phyloP scores from a whole-genome alignment of 164 flowering plant species.

The Aristolochia contorta region DNA sequence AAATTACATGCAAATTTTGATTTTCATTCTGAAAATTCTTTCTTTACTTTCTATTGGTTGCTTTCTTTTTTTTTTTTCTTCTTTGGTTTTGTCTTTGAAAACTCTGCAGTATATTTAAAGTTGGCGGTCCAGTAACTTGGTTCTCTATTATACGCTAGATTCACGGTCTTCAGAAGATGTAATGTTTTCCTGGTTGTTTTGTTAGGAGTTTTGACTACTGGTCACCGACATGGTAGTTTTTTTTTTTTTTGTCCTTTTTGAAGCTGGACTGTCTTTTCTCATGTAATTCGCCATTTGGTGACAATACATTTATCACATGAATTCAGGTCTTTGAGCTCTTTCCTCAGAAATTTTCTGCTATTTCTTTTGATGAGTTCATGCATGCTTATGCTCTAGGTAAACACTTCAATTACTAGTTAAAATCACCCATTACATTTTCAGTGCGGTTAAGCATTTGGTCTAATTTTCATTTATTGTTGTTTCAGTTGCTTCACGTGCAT shows the following conservation, averaged over 20 bases:
- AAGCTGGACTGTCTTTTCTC: too few relatives aligned
- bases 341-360: conserved; percentile 27
- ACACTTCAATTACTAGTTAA: conserved; percentile 1
- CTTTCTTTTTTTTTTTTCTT: background rate
- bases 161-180: too few relatives aligned
- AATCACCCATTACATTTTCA: background rate
- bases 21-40: background rate
- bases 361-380: conserved; percentile 40
- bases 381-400: conserved; percentile 71
- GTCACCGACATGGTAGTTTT: too few relatives aligned
- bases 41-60: background rate
- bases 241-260: too few relatives aligned
- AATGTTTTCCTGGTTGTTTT: too few relatives aligned
- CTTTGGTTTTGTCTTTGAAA: too few relatives aligned
- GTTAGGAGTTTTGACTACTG: too few relatives aligned
- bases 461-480: conserved; percentile 11
- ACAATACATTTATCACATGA: background rate
- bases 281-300: too few relatives aligned
- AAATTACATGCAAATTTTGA: too few relatives aligned
- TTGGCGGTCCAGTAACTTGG: too few relatives aligned
- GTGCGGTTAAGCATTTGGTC: background rate
- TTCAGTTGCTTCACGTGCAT: conserved; percentile 81
- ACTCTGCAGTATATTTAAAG: too few relatives aligned
- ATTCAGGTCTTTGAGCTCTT: conserved; percentile 43
- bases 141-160: too few relatives aligned